Base-by-base conservation (phyloP, 2,329 filamentous ascomycete genomes). In the Pseudocercospora vitis region DNA sequence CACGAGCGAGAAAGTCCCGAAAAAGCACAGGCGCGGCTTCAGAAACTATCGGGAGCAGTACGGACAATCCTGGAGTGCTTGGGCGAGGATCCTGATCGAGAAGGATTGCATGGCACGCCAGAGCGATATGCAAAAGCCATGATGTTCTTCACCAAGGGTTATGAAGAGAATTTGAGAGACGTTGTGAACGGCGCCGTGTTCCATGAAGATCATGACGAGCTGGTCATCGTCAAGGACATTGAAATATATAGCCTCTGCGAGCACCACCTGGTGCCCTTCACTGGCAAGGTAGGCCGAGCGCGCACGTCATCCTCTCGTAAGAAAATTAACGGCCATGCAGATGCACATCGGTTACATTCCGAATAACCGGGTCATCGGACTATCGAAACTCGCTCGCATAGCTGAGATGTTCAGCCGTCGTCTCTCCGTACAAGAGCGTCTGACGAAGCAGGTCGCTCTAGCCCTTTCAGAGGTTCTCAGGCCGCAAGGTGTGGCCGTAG, bases 261-360 rank as follows among this genome's bases (percentile, higher is more conserved):
- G 76, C 94, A 99, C 71, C 94, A 99, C 70, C 81, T 99, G 70
- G 92, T 99, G 6, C 94, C 94, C 0, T 99, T 99, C 67, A 92
- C 83, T 2, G 94, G 94, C 66, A 97, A 96, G 83, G 89, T 91
- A 77, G 42, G 23, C 24, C 5, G 39, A 9, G 39, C 11, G 52
- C 6, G 11, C 11, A 35, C 32, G 7, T 35, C n/a, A 8, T 6
- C 32, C 14, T 18, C 48, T 16, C 26, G 16, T 8, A 40, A 7
- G 29, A 3, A 11, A 7, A 42, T 50, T 63, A 32, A 56, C 35
- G 19, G 11, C 21, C 2, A n/a, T 3, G 35, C 62, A 95, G 89
- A 97, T 99, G 89, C 94, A 99, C 75, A 97, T 99, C 65, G 94
- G 91, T 54, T 99, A 99, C 74, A 97, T 99, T 59, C 94, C 94